A percentile compares a stretch with the other conserved stretches of the same genome.
Conservation (phyloP, 352 stramenopile genomes). For the Phytophthora hybrid region DNA sequence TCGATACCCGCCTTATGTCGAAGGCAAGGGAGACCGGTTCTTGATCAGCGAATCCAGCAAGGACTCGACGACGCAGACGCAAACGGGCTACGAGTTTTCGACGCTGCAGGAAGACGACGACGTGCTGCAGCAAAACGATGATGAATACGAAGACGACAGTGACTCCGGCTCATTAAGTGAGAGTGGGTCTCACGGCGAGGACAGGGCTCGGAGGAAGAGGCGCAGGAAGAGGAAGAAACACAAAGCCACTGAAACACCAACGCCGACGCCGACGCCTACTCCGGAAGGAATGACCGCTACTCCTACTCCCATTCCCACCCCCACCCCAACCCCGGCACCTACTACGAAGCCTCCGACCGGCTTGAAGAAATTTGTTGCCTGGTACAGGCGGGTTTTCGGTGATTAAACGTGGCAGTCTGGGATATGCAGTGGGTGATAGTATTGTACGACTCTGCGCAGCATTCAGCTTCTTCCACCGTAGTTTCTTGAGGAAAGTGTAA, state of each 20-base stretch:
- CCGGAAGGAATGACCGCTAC: not conserved
- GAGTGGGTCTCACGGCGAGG: not conserved
- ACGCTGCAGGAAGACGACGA: slow-evolving; percentile 12
- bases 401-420: not conserved
- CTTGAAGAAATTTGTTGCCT: not conserved
- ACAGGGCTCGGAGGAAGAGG: not conserved
- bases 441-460: too few species aligned
- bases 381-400: not conserved
- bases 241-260: slow-evolving; percentile 13
- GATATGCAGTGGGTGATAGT: not conserved
- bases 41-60: slow-evolving; percentile 22
- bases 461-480: too few species aligned
- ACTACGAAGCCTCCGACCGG: not conserved
- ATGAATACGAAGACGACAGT: slow-evolving; percentile 10
- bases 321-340: slow-evolving; percentile 2
- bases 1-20: slow-evolving; percentile 22
- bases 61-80: not conserved
- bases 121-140: slow-evolving; percentile 6
- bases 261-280: slow-evolving; percentile 11
- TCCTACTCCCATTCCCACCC: not conserved
- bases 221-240: not conserved
- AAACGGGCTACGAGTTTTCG: slow-evolving; percentile 12
- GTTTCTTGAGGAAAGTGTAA: too few species aligned
- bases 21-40: slow-evolving; percentile 29
- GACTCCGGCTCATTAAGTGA: not conserved